phyloP scores from a whole-genome alignment of 2,329 filamentous ascomycete genomes.

The Neofusicoccum parvum region DNA sequence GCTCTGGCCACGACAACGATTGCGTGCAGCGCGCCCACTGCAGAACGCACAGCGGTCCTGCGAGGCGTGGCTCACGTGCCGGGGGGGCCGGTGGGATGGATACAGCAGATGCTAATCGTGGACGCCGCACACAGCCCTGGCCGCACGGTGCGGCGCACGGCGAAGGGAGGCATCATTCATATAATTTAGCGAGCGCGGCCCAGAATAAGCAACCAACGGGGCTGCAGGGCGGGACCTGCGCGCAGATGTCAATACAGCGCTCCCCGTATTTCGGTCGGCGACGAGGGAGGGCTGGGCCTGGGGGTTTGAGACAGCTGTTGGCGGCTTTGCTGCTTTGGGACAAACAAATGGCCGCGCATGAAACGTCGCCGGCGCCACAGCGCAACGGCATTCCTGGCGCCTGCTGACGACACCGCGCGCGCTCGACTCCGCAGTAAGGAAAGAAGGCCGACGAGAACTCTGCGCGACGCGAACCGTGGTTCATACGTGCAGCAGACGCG shows the following conservation, averaged over 20 bases:
- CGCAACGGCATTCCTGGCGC: slow-evolving; percentile 11
- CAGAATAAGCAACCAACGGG: background rate
- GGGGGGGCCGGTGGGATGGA: background rate
- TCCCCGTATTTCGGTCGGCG: slow-evolving; percentile 1
- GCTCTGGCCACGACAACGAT: background rate
- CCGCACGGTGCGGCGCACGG: background rate
- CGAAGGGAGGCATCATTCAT: background rate
- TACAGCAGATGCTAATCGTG: background rate
- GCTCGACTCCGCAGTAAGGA: background rate
- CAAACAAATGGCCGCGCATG: background rate
- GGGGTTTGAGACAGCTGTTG: background rate
- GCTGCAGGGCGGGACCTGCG: background rate
- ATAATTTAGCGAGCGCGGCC: background rate
- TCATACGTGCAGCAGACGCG: background rate
- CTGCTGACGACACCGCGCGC: background rate
- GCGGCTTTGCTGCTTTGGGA: background rate
- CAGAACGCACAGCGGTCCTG: background rate
- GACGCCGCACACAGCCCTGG: background rate
- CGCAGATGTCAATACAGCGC: slow-evolving; percentile 3
- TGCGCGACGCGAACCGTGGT: slow-evolving; percentile 5
- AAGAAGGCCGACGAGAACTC: slow-evolving; percentile 1
- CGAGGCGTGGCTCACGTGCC: background rate
- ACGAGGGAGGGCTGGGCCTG: background rate
- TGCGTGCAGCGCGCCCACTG: background rate
- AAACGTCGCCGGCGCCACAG: slow-evolving; percentile 16